Evolutionary conservation across 2,329 filamentous ascomycete species (phyloP).

Genomic region (Penicillium sp.): DNA sequence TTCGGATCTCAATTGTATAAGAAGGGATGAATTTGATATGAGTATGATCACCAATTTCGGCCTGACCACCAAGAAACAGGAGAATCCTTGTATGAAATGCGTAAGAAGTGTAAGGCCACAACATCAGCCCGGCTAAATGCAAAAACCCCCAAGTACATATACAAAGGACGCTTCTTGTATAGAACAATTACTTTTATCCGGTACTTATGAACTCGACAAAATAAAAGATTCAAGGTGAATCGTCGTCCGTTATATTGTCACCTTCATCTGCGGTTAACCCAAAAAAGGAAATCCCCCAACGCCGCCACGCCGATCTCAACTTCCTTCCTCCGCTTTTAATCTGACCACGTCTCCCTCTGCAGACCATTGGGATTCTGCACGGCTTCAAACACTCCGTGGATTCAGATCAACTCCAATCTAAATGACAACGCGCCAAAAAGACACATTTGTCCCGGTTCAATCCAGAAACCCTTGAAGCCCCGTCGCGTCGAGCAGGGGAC

Average conservation of each 20-base stretch:
- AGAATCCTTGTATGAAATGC: too few species aligned
- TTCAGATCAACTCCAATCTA: background rate
- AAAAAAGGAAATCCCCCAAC: constrained; percentile 1
- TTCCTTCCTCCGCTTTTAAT: constrained; percentile 1
- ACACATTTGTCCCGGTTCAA: background rate
- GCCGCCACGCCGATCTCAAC: background rate
- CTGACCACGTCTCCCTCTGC: constrained; percentile 4
- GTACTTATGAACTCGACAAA: too few species aligned
- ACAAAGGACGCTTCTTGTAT: too few species aligned
- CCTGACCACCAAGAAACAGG: background rate
- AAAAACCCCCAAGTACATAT: background rate
- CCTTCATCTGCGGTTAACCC: background rate
- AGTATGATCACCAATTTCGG: background rate
- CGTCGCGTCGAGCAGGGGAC: background rate
- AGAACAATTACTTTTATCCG: too few species aligned
- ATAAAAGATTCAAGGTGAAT: background rate
- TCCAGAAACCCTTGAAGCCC: background rate
- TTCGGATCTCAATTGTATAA: background rate
- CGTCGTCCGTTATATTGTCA: background rate
- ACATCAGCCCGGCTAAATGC: background rate
- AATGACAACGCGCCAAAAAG: background rate
- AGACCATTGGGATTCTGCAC: background rate
- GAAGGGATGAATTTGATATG: background rate
- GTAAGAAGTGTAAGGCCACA: too few species aligned
- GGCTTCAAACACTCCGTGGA: background rate